phyloP scores from a whole-genome alignment of 345 rosid species.

The Arabis hirsuta region DNA sequence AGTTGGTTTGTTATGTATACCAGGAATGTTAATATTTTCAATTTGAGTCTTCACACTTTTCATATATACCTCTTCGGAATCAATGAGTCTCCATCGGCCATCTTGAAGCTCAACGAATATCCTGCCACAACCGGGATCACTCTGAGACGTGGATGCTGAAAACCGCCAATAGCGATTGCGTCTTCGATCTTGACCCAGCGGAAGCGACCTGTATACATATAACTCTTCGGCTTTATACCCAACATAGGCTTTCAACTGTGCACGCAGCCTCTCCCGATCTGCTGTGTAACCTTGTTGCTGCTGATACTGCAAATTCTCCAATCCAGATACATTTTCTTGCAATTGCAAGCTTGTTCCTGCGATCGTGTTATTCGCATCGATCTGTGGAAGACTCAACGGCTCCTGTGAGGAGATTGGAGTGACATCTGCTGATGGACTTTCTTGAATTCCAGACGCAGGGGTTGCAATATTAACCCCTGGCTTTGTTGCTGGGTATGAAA shows the following conservation, averaged over 20 bases:
- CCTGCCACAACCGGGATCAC: constrained; percentile 90
- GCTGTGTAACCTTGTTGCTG: constrained; percentile 65
- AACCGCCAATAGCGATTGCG: constrained; percentile 92
- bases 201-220: constrained; percentile 76
- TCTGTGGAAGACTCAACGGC: constrained; percentile 45
- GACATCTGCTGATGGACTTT: constrained; percentile 51
- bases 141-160: constrained; percentile 64
- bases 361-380: constrained; percentile 43
- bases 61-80: constrained; percentile 68
- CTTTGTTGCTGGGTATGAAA: constrained; percentile 54
- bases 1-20: not conserved
- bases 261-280: constrained; percentile 72
- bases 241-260: constrained; percentile 71
- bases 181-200: constrained; percentile 90
- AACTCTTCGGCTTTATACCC: constrained; percentile 86
- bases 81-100: constrained; percentile 83
- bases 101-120: constrained; percentile 77
- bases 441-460: constrained; percentile 50
- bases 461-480: constrained; percentile 49
- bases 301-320: constrained; percentile 60
- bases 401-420: constrained; percentile 52
- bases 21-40: constrained; percentile 2
- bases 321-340: constrained; percentile 59
- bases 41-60: not conserved
- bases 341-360: constrained; percentile 57